phyloP scores from a whole-genome alignment of 768 basidiomycete species.

The Russula brevipes region DNA sequence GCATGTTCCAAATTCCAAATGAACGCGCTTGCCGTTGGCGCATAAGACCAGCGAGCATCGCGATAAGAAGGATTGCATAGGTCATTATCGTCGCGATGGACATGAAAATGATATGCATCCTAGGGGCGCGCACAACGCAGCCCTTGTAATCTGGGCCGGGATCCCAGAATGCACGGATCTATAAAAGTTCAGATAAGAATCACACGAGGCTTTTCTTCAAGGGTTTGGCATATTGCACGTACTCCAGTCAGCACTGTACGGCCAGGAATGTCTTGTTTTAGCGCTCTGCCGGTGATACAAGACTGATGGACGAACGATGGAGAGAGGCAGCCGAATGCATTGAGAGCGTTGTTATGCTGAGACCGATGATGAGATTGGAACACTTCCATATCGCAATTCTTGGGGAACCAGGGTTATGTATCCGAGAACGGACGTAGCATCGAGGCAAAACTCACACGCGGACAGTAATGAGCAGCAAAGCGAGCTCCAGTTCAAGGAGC shows the following conservation, averaged over 20 bases:
- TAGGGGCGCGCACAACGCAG: not conserved
- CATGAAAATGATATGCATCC: slow-evolving; percentile 1
- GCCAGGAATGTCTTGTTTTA: not conserved
- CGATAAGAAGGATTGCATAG: slow-evolving; percentile 7
- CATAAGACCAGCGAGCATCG: slow-evolving; percentile 8
- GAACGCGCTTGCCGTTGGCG: not conserved
- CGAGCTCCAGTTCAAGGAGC: slow-evolving; percentile 14
- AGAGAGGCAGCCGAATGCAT: slow-evolving; percentile 3
- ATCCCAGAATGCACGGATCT: slow-evolving; percentile 5
- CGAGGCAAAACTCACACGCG: slow-evolving; percentile 7
- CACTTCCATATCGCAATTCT: slow-evolving; percentile 12
- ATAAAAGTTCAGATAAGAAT: not conserved
- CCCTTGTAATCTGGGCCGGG: slow-evolving; percentile 5
- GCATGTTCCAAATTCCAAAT: slow-evolving; percentile 9
- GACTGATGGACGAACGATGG: not conserved
- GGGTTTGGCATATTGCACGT: not conserved
- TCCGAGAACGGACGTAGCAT: not conserved
- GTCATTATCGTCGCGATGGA: not conserved
- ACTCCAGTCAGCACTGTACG: slow-evolving; percentile 6
- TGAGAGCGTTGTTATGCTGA: not conserved
- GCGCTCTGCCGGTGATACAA: not conserved
- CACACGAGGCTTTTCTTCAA: no score
- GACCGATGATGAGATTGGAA: not conserved
- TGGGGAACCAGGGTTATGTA: not conserved
- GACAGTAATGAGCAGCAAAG: not conserved